phyloP scores from a whole-genome alignment of 441 rosid species.

The Flueggea neowawraea region DNA sequence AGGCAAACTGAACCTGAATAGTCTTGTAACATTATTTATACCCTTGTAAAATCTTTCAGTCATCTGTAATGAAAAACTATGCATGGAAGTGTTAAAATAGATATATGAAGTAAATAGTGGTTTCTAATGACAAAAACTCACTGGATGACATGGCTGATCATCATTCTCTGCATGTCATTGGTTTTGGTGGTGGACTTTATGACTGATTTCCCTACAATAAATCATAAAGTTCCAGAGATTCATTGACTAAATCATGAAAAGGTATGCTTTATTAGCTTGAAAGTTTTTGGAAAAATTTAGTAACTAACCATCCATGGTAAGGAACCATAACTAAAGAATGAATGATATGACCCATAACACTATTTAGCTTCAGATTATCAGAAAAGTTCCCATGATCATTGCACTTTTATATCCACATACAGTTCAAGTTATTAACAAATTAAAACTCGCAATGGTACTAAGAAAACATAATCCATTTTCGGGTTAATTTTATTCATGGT shows the following conservation, averaged over 20 bases:
- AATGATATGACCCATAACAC: constrained; percentile 71
- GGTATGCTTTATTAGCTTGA: constrained; percentile 5
- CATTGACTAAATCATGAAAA: neutral
- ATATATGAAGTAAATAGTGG: neutral
- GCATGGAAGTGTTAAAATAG: neutral
- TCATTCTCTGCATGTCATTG: constrained; percentile 91
- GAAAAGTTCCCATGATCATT: constrained; percentile 98
- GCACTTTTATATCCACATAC: too few relatives aligned
- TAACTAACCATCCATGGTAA: constrained; percentile 93
- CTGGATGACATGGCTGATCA: constrained; percentile 93
- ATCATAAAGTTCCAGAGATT: neutral
- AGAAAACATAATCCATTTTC: too few relatives aligned
- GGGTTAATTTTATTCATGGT: too few relatives aligned
- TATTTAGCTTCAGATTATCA: constrained; percentile 54
- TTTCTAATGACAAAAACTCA: constrained; percentile 14
- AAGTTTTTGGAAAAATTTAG: too few relatives aligned
- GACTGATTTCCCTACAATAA: constrained; percentile 80
- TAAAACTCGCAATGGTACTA: neutral
- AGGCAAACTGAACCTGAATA: constrained; percentile 47
- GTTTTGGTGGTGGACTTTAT: constrained; percentile 86
- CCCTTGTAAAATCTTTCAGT: constrained; percentile 66
- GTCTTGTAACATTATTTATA: constrained; percentile 39
- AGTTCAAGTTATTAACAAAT: too few relatives aligned
- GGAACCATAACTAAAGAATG: constrained; percentile 93
- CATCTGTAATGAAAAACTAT: constrained; percentile 39